A percentile compares a stretch with the other conserved stretches of the same genome.
These are phyloP conservation scores for Alternaria sp. DNA, from an alignment of 2,329 filamentous ascomycete genomes.

Conservation along the genomic window DNA sequence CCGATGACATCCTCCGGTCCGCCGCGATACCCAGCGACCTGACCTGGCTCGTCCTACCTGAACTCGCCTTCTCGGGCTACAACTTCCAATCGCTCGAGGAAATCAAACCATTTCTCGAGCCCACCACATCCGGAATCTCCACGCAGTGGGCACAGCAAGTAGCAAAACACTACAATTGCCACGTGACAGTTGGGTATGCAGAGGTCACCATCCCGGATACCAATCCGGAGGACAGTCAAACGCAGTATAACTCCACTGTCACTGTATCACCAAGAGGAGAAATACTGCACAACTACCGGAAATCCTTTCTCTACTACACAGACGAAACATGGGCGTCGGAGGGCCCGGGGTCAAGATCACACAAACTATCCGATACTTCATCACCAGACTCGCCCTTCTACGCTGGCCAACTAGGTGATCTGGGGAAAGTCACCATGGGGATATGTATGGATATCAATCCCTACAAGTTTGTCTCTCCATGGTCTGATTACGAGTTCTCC, in stretches of 20 bases:
- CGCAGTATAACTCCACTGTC: slow-evolving; percentile 67
- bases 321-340: slow-evolving; percentile 71
- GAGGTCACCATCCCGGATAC: slow-evolving; percentile 58
- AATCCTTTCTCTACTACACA: slow-evolving; percentile 72
- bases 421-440: slow-evolving; percentile 53
- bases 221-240: slow-evolving; percentile 27
- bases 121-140: slow-evolving; percentile 69
- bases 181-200: slow-evolving; percentile 77
- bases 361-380: slow-evolving; percentile 27
- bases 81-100: slow-evolving; percentile 76
- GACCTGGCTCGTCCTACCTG: slow-evolving; percentile 77
- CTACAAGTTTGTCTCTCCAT: slow-evolving; percentile 67
- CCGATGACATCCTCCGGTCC: slow-evolving; percentile 68
- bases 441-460: slow-evolving; percentile 71
- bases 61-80: slow-evolving; percentile 83
- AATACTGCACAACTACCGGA: slow-evolving; percentile 69
- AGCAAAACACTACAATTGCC: slow-evolving; percentile 72
- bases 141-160: slow-evolving; percentile 75
- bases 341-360: slow-evolving; percentile 48
- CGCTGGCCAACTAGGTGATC: slow-evolving; percentile 44
- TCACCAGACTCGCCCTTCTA: slow-evolving; percentile 48
- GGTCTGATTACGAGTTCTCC: slow-evolving; percentile 65
- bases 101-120: slow-evolving; percentile 75
- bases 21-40: slow-evolving; percentile 58
- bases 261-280: slow-evolving; percentile 64